Base-by-base conservation (phyloP, 169 alveolate genomes). In the Haemoproteus tartakovskyi region DNA sequence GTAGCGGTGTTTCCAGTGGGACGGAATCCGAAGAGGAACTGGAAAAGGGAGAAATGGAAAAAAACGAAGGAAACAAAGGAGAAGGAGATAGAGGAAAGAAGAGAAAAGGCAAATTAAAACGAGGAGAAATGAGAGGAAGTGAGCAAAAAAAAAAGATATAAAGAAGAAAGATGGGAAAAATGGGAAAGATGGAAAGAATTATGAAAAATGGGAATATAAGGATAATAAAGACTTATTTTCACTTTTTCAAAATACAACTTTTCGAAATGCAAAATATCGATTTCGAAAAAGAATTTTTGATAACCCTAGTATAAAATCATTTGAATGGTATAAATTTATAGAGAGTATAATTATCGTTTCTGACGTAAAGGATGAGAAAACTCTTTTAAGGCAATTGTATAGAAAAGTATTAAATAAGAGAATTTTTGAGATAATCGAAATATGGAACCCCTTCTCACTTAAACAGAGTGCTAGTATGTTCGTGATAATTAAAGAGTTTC, bases 321-420 rank as follows among this genome's bases (percentile, higher is more conserved):
- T 74, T 41, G 56, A 56, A 12, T 74, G 84, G 84, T 74, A 74
- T 33, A 74, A 12, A 74, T 56, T 74, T 22, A 54, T 74, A 45
- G 62, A 74, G 27, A 62, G 59, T 24, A n/a, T 74, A 12, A 46
- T 56, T 19, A 12, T 56, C 6, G 59, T 74, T 9, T 74, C 54
- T 27, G 45, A 74, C 19, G 41, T 9, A 14, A 5, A 22, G 2
- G 43, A 27, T 11, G 84, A 74, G 47, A 56, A 74, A 40, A 62
- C 54, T n/a, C 37, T 74, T 26, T 9, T 74, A 27, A 5, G 18
- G 46, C 54, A 45, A 12, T 2, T 74, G 30, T 74, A 74, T 48
- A 12, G 27, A 0, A 24, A 57, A 4, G 59, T 74, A 30, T 45
- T 56, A 57, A 74, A 57, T 27, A 74, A 57, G 2, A 56, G 36